Conservation (phyloP, 495 filamentous ascomycete genomes). For the Hypoxylon fuscum region DNA sequence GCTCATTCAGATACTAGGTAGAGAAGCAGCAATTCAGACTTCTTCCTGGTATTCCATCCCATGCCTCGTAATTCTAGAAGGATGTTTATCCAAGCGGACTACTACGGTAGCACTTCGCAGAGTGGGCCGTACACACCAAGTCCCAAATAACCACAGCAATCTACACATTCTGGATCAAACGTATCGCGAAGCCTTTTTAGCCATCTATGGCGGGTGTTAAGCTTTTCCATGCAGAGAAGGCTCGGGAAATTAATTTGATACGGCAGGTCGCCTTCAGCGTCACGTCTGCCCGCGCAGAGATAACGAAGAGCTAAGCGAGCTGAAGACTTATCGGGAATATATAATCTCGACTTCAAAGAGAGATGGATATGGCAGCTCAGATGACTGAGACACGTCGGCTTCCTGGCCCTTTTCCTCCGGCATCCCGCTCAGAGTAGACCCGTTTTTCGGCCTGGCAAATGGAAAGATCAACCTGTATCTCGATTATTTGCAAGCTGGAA, state of each 20-base stretch:
- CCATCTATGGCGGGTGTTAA: conserved; percentile 19
- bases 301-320: conserved; percentile 9
- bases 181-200: conserved; percentile 28
- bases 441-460: not conserved
- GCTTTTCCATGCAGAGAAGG: conserved; percentile 22
- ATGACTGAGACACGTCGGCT: conserved; percentile 6
- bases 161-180: conserved; percentile 13
- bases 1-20: not conserved
- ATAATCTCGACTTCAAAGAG: not conserved
- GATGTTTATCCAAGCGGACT: conserved; percentile 39
- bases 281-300: conserved; percentile 13
- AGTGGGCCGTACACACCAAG: not conserved
- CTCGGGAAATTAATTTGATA: conserved; percentile 22
- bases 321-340: conserved; percentile 1
- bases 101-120: conserved; percentile 30
- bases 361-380: not conserved
- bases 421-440: conserved; percentile 9
- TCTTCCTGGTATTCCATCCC: conserved; percentile 4
- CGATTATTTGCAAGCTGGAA: not conserved
- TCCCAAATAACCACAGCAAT: conserved; percentile 21
- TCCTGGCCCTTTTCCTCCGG: conserved; percentile 12
- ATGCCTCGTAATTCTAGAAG: conserved; percentile 3
- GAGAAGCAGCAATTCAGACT: not conserved
- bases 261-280: conserved; percentile 10
- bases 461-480: not conserved